Evolutionary conservation across 1,139 yeast genomes (phyloP).

Genomic region (Candida tetrigidarum): DNA sequence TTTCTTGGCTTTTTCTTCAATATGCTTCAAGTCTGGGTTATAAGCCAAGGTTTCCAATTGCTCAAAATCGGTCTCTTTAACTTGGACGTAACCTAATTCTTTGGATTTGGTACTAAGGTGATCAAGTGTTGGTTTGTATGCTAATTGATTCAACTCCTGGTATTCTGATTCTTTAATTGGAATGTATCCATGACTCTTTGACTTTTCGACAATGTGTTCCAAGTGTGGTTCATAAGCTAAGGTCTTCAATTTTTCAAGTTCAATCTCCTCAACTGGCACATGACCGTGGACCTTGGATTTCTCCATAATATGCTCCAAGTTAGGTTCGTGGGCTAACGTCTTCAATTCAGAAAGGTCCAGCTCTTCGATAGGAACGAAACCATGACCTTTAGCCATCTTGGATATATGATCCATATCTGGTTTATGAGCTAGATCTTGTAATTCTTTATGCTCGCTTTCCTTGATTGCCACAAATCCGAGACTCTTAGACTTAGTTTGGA

Average conservation of each 20-base stretch:
- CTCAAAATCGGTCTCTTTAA: conserved; percentile 15
- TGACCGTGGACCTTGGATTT: conserved; percentile 26
- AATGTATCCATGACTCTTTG: conserved; percentile 18
- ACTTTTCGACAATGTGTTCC: conserved; percentile 18
- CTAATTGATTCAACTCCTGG: conserved; percentile 12
- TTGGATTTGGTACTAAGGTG: conserved; percentile 19
- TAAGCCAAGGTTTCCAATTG: conserved; percentile 17
- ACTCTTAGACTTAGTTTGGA: conserved; percentile 11
- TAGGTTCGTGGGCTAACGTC: conserved; percentile 24
- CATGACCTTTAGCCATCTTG: conserved; percentile 35
- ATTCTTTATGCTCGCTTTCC: conserved; percentile 18
- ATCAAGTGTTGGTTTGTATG: conserved; percentile 23
- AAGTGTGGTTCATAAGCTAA: conserved; percentile 24
- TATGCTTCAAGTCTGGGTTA: conserved; percentile 30
- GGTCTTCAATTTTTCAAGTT: conserved; percentile 15
- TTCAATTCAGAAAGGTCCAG: conserved; percentile 32
- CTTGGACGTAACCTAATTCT: conserved; percentile 12
- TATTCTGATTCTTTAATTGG: conserved; percentile 24
- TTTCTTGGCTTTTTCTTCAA: conserved; percentile 24
- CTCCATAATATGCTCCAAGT: conserved; percentile 27
- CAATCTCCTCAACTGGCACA: conserved; percentile 18
- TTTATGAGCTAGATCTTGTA: conserved; percentile 15
- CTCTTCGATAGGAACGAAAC: conserved; percentile 29
- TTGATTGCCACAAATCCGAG: conserved; percentile 8
- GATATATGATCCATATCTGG: conserved; percentile 36